phyloP scores from a whole-genome alignment of 2,329 filamentous ascomycete species.

The Monilinia laxa region DNA sequence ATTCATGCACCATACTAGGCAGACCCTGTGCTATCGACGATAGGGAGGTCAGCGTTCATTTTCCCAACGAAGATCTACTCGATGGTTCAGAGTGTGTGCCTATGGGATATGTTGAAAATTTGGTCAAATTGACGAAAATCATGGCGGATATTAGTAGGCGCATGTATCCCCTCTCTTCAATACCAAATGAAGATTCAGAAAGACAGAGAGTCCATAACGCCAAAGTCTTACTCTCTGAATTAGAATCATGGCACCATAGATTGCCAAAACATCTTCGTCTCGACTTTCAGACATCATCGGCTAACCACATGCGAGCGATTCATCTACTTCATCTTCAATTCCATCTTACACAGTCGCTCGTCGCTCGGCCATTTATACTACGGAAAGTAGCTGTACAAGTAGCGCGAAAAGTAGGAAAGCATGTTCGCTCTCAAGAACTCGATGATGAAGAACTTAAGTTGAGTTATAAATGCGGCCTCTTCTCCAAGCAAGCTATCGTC shows the following conservation, averaged over 20 bases:
- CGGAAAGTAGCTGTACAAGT: conserved; percentile 37
- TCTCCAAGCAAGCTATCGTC: conserved; percentile 30
- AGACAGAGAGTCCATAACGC: conserved; percentile 30
- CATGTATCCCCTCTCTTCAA: conserved; percentile 34
- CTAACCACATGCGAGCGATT: conserved; percentile 36
- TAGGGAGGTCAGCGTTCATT: conserved; percentile 36
- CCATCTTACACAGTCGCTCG: conserved; percentile 36
- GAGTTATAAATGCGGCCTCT: conserved; percentile 34
- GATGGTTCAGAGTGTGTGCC: conserved; percentile 35
- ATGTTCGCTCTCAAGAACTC: conserved; percentile 34
- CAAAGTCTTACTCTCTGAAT: conserved; percentile 32
- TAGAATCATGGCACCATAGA: conserved; percentile 36
- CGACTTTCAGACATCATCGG: conserved; percentile 27
- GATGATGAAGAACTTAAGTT: conserved; percentile 35
- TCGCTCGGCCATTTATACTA: conserved; percentile 36
- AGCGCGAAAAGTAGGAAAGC: conserved; percentile 34
- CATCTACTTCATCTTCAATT: conserved; percentile 37
- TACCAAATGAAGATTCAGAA: conserved; percentile 29
- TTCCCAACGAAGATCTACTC: conserved; percentile 36
- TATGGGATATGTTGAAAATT: conserved; percentile 34
- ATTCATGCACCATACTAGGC: conserved; percentile 38
- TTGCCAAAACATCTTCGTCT: conserved; percentile 33
- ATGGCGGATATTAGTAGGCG: conserved; percentile 35
- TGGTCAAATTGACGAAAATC: conserved; percentile 33
- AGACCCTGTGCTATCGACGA: conserved; percentile 38